phyloP scores from a whole-genome alignment of 768 basidiomycete species.

The Auricularia heimuer region DNA sequence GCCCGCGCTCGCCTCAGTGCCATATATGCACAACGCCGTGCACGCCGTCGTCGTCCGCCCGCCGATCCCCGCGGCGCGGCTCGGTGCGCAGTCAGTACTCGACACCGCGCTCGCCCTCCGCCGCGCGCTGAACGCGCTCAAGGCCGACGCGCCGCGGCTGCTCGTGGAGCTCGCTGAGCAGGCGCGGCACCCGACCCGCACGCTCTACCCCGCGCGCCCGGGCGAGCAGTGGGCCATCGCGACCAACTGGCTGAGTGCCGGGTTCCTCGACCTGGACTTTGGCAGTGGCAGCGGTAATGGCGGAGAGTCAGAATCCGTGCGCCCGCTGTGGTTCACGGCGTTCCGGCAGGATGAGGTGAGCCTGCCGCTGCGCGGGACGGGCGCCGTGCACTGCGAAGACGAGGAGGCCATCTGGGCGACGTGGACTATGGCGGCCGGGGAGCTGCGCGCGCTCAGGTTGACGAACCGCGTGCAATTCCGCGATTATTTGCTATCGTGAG shows the following conservation, averaged over 20 bases:
- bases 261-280: background rate
- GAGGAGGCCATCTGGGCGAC: background rate
- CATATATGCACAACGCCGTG: background rate
- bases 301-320: background rate
- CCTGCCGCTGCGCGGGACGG: background rate
- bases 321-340: background rate
- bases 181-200: background rate
- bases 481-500: too few relatives aligned
- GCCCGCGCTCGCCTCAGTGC: background rate
- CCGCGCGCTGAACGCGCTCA: background rate
- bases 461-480: too few relatives aligned
- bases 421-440: background rate
- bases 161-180: background rate
- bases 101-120: background rate
- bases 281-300: background rate
- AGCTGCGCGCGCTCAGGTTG: too few relatives aligned
- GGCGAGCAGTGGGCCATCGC: background rate
- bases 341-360: background rate
- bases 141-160: background rate
- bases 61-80: background rate
- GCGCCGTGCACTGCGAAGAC: background rate
- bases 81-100: background rate
- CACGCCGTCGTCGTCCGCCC: background rate
- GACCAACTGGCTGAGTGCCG: background rate
- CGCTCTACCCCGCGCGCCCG: background rate